Percentiles rank a stretch among this genome's conserved stretches.
Evolutionary conservation across 352 stramenopile species (phyloP).

Genomic region (Phytophthora hibernalis): DNA sequence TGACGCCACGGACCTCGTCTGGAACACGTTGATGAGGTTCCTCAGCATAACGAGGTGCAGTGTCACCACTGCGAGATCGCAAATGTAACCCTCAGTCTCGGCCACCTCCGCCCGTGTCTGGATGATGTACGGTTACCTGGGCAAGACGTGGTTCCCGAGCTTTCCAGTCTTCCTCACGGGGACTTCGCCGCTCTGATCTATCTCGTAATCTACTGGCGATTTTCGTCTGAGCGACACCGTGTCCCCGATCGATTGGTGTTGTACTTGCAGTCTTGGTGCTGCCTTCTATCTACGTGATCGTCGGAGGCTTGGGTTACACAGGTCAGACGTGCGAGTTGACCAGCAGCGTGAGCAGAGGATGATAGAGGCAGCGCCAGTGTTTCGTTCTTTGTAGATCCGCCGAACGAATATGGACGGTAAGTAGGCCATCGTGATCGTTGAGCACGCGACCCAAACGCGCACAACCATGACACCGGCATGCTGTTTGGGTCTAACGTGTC

Average conservation of each 20-base stretch:
- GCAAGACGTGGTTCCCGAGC: slow-evolving; percentile 33
- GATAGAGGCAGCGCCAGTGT: slow-evolving; percentile 9
- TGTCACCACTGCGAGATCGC: slow-evolving; percentile 27
- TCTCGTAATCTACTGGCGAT: slow-evolving; percentile 29
- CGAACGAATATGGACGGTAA: slow-evolving; percentile 23
- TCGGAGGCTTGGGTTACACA: slow-evolving; percentile 24
- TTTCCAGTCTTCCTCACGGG: slow-evolving; percentile 34
- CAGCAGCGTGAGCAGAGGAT: slow-evolving; percentile 13
- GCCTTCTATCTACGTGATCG: slow-evolving; percentile 13
- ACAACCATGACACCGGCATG: slow-evolving; percentile 10
- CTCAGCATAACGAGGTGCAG: slow-evolving; percentile 50
- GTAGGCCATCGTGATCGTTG: slow-evolving; percentile 19
- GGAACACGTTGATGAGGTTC: slow-evolving; percentile 38
- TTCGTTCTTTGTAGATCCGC: slow-evolving; percentile 10
- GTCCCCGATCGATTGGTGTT: no score
- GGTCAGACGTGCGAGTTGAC: slow-evolving; percentile 26
- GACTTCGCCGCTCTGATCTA: slow-evolving; percentile 27
- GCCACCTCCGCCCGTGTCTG: slow-evolving; percentile 22
- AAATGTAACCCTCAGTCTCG: slow-evolving; percentile 35
- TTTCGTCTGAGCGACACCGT: slow-evolving; percentile 4
- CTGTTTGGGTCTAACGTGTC: neutral
- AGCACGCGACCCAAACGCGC: slow-evolving; percentile 21
- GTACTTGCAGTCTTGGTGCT: slow-evolving; percentile 14
- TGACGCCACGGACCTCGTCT: slow-evolving; percentile 38
- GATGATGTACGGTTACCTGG: slow-evolving; percentile 24